phyloP scores from a whole-genome alignment of 495 filamentous ascomycete species.

The Penicillium roqueforti region DNA sequence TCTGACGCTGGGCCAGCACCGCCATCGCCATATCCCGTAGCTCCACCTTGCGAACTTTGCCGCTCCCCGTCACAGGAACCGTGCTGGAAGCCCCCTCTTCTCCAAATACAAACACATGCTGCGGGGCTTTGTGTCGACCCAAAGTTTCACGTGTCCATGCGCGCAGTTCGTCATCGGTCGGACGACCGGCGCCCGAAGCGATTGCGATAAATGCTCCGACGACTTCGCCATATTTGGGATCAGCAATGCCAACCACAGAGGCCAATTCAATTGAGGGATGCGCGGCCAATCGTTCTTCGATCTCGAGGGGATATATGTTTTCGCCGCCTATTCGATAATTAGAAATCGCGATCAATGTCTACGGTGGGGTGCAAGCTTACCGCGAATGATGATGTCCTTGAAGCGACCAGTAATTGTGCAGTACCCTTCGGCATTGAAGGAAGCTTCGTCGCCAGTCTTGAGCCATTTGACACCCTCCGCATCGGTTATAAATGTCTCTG shows the following conservation, averaged over 20 bases:
- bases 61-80: slow-evolving; percentile 64
- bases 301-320: slow-evolving; percentile 74
- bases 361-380: slow-evolving; percentile 18
- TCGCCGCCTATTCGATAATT: slow-evolving; percentile 51
- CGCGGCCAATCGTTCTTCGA: slow-evolving; percentile 59
- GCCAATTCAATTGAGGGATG: slow-evolving; percentile 54
- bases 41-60: slow-evolving; percentile 67
- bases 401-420: slow-evolving; percentile 67
- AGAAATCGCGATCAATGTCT: neutral
- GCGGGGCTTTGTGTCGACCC: slow-evolving; percentile 64
- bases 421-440: slow-evolving; percentile 60
- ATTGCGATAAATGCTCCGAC: slow-evolving; percentile 57
- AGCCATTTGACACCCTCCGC: slow-evolving; percentile 58
- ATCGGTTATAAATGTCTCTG: slow-evolving; percentile 57
- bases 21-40: slow-evolving; percentile 54
- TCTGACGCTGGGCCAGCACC: slow-evolving; percentile 34
- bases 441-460: slow-evolving; percentile 66
- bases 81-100: slow-evolving; percentile 51
- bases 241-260: slow-evolving; percentile 59
- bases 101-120: slow-evolving; percentile 62
- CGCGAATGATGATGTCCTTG: slow-evolving; percentile 84
- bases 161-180: slow-evolving; percentile 47
- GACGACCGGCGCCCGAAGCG: slow-evolving; percentile 28
- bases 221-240: slow-evolving; percentile 62
- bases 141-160: slow-evolving; percentile 57